Conservation (phyloP, 1,139 yeast genomes). For the Candida albicans region DNA sequence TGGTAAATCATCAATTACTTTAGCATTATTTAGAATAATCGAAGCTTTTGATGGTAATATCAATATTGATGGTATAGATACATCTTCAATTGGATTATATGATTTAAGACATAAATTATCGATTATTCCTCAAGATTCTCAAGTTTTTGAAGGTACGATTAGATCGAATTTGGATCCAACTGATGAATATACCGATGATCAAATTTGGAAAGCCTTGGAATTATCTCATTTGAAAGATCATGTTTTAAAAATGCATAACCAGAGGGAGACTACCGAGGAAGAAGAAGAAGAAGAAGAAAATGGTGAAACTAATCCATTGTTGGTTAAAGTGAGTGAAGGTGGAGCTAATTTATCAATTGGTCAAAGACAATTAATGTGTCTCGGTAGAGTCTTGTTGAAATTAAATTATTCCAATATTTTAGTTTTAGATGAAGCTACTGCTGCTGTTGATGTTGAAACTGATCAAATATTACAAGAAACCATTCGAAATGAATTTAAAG, state of each 20-base stretch:
- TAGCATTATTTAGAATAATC: slow-evolving; percentile 86
- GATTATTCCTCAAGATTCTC: slow-evolving; percentile 96
- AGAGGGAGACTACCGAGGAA: slow-evolving; percentile 19
- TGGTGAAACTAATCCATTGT: slow-evolving; percentile 46
- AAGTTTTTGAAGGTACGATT: slow-evolving; percentile 89
- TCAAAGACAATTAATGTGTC: slow-evolving; percentile 37
- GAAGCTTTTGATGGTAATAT: slow-evolving; percentile 78
- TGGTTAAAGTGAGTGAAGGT: slow-evolving; percentile 54
- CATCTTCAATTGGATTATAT: slow-evolving; percentile 69
- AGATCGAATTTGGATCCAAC: slow-evolving; percentile 91
- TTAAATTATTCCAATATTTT: slow-evolving; percentile 41
- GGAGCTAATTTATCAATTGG: slow-evolving; percentile 40
- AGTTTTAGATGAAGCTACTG: slow-evolving; percentile 85
- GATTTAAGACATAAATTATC: slow-evolving; percentile 85
- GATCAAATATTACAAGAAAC: slow-evolving; percentile 86
- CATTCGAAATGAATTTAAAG: slow-evolving; percentile 78
- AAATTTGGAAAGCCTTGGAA: slow-evolving; percentile 83
- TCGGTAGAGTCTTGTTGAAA: slow-evolving; percentile 48
- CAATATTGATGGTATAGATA: slow-evolving; percentile 69
- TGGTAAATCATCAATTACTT: slow-evolving; percentile 88
- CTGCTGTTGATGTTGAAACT: slow-evolving; percentile 96
- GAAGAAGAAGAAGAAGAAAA: slow-evolving; percentile 15
- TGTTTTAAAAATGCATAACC: slow-evolving; percentile 56
- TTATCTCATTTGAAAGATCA: slow-evolving; percentile 82
- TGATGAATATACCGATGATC: slow-evolving; percentile 63